Evolutionary conservation across 1,139 yeast species (phyloP).

Genomic region (Suhomyces anneliseae): DNA sequence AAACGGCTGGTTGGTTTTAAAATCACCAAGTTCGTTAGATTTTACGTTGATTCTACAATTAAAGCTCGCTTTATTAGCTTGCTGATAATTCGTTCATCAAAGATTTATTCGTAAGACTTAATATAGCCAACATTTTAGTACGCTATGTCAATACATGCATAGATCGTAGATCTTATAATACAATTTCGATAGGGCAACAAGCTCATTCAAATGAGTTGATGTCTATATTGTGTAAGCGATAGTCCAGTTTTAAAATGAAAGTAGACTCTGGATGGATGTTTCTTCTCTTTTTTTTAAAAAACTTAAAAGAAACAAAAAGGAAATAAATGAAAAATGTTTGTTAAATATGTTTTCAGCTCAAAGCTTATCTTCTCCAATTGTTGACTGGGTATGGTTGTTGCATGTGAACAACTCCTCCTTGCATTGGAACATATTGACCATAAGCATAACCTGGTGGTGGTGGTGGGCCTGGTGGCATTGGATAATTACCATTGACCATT

Average conservation of each 20-base stretch:
- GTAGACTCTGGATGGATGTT: too few relatives aligned
- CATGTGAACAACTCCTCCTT: constrained; percentile 30
- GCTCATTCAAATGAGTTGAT: too few relatives aligned
- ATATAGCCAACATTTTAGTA: neutral
- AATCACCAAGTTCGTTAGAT: too few relatives aligned
- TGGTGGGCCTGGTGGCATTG: constrained; percentile 21
- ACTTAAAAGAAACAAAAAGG: too few relatives aligned
- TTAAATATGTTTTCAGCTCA: neutral
- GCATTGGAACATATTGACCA: constrained; percentile 38
- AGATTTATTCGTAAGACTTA: neutral
- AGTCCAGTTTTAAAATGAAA: too few relatives aligned
- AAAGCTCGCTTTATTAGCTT: too few relatives aligned
- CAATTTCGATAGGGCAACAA: too few relatives aligned
- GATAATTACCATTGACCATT: constrained; percentile 24
- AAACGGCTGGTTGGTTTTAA: too few relatives aligned
- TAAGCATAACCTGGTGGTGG: constrained; percentile 38
- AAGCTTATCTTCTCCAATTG: constrained; percentile 33
- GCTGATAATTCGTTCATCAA: too few relatives aligned
- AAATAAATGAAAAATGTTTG: neutral
- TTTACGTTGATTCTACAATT: too few relatives aligned
- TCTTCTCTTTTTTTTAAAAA: too few relatives aligned
- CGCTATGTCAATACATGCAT: neutral
- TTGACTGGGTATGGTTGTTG: constrained; percentile 26
- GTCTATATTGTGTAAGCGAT: too few relatives aligned
- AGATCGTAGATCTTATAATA: neutral